These are phyloP conservation scores for Tetrapyrgos nigripes DNA, from an alignment of 1,284 basidiomycete genomes.

Conservation along the genomic window DNA sequence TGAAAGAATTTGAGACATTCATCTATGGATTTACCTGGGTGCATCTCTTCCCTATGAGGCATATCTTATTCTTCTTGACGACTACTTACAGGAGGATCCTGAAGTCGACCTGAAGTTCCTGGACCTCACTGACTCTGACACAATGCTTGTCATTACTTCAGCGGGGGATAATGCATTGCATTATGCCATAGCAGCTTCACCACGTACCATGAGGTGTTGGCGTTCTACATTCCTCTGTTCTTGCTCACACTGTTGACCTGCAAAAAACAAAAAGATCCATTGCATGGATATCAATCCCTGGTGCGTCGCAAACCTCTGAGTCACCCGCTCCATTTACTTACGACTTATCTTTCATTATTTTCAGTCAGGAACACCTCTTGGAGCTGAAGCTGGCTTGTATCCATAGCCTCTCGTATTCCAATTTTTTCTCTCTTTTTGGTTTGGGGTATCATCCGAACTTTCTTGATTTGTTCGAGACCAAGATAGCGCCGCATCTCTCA, in stretches of 20 bases:
- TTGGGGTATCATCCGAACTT: conserved; percentile 72
- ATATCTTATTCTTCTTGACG: too few relatives aligned
- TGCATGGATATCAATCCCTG: conserved; percentile 78
- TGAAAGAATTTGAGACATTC: conserved; percentile 80
- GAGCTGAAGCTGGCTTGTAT: conserved; percentile 82
- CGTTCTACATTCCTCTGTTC: too few relatives aligned
- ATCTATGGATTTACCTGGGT: conserved; percentile 81
- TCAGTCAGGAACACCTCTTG: conserved; percentile 76
- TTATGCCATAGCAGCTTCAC: conserved; percentile 74
- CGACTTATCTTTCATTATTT: neutral
- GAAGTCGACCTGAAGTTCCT: conserved; percentile 78
- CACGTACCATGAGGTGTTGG: conserved; percentile 49
- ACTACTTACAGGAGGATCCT: conserved; percentile 70
- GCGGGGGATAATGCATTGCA: conserved; percentile 86
- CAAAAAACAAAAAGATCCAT: too few relatives aligned
- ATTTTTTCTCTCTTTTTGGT: conserved; percentile 81
- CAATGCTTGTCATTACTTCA: conserved; percentile 79
- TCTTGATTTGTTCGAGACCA: conserved; percentile 66
- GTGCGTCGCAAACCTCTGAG: conserved; percentile 30
- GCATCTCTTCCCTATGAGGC: neutral
- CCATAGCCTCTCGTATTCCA: conserved; percentile 65
- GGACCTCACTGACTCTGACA: conserved; percentile 65
- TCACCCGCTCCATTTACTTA: neutral
- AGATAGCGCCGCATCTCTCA: conserved; percentile 78
- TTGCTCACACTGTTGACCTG: too few relatives aligned